Base-by-base conservation (phyloP, 768 basidiomycete genomes). In the Termitomyces sp. region DNA sequence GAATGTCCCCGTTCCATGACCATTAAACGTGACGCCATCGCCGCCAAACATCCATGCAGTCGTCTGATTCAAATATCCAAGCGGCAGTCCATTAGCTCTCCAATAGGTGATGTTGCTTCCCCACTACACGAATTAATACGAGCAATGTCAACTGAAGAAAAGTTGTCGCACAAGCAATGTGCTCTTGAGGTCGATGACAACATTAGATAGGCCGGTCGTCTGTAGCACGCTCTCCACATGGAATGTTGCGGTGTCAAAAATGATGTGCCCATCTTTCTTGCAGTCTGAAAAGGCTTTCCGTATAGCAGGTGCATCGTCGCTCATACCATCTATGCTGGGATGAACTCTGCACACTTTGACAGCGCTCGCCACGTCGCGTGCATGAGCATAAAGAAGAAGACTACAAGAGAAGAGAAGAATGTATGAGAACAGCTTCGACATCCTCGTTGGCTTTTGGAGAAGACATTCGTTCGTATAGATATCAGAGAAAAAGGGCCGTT, bases 41-140 rank as follows among this genome's bases (percentile, higher is more conserved):
- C 77, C 77, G 18, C 70, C 73, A 33, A 77, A 67, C 58, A 73
- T 65, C 73, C 72, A 76, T 3, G 72, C 76, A 8, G 74, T 68
- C 20, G 68, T 71, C 59, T 70, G 69, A 55, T 78, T 76, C 47
- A 69, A 69, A 65, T 74, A 78, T 30, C 68, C 75, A 44, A 73
- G 57, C 14, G 64, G 64, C 3, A 74, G 56, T 6, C 70, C 68
- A 57, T 74, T 72, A 16, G 68, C 58, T 13, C 72, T 63, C 77
- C 76, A 78, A 60, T 77, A 74, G 2, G 68, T 71, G 32, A 75
- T 69, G 52, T 78, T 75, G 4, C 66, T 70, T 23, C 70, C 71
- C 63, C 70, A 74, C 71, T 72, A 35, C 6, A 40, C 7, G 26
- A 12, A 48, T 55, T 36, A 50, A 18, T 9, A 35, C 30, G 10